A percentile compares a stretch with the other conserved stretches of the same genome.
Conservation (phyloP, 2,329 filamentous ascomycete species). For the Alternaria arbusti region DNA sequence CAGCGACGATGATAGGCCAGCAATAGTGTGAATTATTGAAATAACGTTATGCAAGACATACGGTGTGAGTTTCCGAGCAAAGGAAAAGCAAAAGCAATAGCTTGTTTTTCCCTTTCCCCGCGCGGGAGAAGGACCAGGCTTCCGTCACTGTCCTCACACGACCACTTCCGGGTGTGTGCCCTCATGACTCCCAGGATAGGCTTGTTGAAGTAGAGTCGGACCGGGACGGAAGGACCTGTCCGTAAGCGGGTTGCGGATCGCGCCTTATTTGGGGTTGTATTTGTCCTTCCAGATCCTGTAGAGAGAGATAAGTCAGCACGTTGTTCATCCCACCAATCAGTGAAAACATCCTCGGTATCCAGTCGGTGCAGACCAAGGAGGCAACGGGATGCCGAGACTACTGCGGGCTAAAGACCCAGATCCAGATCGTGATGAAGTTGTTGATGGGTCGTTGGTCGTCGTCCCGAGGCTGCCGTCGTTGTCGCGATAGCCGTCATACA, state of each 20-base stretch:
- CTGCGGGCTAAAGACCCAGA: neutral
- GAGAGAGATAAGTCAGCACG: constrained; percentile 34
- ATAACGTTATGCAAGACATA: constrained; percentile 2
- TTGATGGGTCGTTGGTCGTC: neutral
- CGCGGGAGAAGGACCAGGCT: neutral
- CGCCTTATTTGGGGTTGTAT: constrained; percentile 66
- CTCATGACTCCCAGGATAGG: constrained; percentile 9
- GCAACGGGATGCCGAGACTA: constrained; percentile 10
- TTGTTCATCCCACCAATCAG: constrained; percentile 9
- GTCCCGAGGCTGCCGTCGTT: constrained; percentile 6
- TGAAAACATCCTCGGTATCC: constrained; percentile 3
- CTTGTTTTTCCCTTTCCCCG: neutral
- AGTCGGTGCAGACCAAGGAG: neutral
- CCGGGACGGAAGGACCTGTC: neutral
- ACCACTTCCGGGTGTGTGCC: neutral
- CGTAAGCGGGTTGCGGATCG: constrained; percentile 6
- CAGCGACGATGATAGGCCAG: neutral
- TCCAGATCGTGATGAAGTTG: constrained; percentile 5
- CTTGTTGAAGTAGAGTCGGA: neutral
- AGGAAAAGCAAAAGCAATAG: neutral
- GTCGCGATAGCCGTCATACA: constrained; percentile 14
- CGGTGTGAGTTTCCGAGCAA: neutral
- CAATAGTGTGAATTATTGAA: neutral
- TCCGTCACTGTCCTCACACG: neutral
- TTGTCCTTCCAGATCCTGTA: constrained; percentile 98